Evolutionary conservation across 164 flowering plant genomes (phyloP), one percentile per base, ranked within the genome.

Genomic region (Annona cherimola): DNA sequence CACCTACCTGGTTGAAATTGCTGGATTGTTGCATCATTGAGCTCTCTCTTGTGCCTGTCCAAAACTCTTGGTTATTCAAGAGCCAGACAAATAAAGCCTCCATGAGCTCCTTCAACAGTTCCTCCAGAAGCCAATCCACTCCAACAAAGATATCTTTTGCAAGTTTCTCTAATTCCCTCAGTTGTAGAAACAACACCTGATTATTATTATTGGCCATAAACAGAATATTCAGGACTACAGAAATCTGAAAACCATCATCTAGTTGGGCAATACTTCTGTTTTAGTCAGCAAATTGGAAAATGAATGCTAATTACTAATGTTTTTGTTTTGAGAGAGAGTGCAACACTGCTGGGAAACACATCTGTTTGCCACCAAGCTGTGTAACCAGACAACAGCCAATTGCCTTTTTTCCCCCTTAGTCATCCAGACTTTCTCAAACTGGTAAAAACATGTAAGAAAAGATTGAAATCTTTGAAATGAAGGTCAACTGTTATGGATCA

Each of bases 131-230:
- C 90, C 86, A 81, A 69, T 78, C 76, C 55, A n/a, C 63, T 60
- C 84, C 87, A 64, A 79, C 73, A 72, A 46, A 66, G 54, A 81
- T 68, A 4, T 83, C 86, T 76, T 81, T 84, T 54, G 78, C 77
- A 74, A 83, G 74, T 76, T 78, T 76, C 54, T 86, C 81, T 61
- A 90, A 40, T 74, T 82, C 76, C 69, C 87, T 81, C 73, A 88
- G 71, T 75, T 84, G 86, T 54, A 80, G 46, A 79, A 83, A 90
- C 70, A 90, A 61, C 63, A 76, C 86, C 94, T 90, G 84, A 68
- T 67, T n/a, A 71, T 71, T 63, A 60, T 42, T 67, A 19, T 41
- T 45, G 61, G 57, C 60, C 75, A 59, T 43, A 55, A 5, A 40
- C 60, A 75, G 44, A 19, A 12, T 35, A 19, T 59, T 35, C 8